Evolutionary conservation across 2,329 filamentous ascomycete genomes (phyloP), one percentile per base, ranked within the genome.

Genomic region (Basipetospora sp.): DNA sequence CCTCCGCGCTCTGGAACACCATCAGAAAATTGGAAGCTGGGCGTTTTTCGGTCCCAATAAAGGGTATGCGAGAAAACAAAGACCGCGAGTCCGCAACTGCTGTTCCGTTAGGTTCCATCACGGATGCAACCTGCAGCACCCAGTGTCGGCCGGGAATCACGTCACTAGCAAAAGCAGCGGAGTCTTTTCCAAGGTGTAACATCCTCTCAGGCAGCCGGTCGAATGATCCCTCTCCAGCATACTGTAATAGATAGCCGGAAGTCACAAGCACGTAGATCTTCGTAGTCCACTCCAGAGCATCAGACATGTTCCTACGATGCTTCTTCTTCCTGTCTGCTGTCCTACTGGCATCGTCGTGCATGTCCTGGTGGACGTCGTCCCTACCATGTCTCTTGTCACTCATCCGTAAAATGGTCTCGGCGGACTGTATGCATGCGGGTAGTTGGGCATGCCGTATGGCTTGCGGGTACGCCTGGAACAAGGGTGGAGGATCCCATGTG

Each of bases 401-500:
- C 34, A 71, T 58, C 42, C 78, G 72, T 36, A 85, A 53, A 33
- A 90, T 71, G 1, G 69, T 58, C 43, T 92, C 86, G 2, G 79
- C 70, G 2, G 80, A 73, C 9, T 80, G 58, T 2, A 69, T 71
- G 27, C 79, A 78, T 13, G 80, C 70, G 18, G 77, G 70, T 3
- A 93, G 63, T 13, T 70, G 74, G 9, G 74, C 76, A 53, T 90
- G 74, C 50, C 81, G 86, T 46, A 84, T 69, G 3, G 84, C 76
- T 55, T 93, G 86, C 0, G 83, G 80, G 52, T 86, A 93, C 10
- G 83, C 85, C 53, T 93, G 81, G 54, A 87, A 92, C 10, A 94
- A 61, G 2, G 85, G 82, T 5, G 84, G 82, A 13, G 77, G 71
- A 40, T 73, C 69, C 77, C 77, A 83, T 10, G 58, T 55, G 4